Evolutionary conservation across 139 green algal genomes (phyloP), one percentile per base, ranked within the genome.

Genomic region (Coccomyxa sp.): DNA sequence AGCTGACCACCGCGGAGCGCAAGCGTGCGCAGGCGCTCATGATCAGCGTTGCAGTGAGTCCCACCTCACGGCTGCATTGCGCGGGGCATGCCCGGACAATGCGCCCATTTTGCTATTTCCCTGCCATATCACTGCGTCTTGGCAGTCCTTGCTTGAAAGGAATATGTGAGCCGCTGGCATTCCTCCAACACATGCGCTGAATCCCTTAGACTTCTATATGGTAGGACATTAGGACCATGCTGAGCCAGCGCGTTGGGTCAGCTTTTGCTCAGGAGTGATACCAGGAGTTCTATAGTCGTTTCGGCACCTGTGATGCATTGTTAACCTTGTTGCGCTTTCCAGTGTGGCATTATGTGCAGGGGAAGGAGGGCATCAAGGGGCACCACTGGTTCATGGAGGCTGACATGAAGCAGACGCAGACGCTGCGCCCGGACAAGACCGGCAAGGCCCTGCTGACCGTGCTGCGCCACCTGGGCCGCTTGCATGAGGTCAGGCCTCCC

Each of bases 391-490:
- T 94, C 39, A 33, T 90, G 64, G 91, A 95, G 68, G 55, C 36
- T 9, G 91, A 95, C 78, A 72, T 94, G 69, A 91, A 88, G n/a
- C 73, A 81, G 29, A 88, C 89, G 35, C 36, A 38, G 2, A 68
- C 71, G 7, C 31, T 96, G 31, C 79, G 77, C 69, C 78, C 86
- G 38, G 92, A 96, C 81, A 95, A 95, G 81, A 92, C 75, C 9
- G 91, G 91, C 64, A 92, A 92, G 76, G 77, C 82, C 6, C 85
- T 94, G 33, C 80, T 95, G 2, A 89, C 82, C 14, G n/a, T 95
- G n/a, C 83, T 96, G 74, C 85, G 92, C 9, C 91, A 95, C 75
- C 78, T 95, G 33, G 86, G 88, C 6, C 82, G 92, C 0, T 54
- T 93, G 31, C 50, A 81, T 24, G 92, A 96, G 88, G 86, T 92